Evolutionary conservation across 169 alveolate species (phyloP), one percentile per base, ranked within the genome.

Genomic region (Plasmodium adleri): DNA sequence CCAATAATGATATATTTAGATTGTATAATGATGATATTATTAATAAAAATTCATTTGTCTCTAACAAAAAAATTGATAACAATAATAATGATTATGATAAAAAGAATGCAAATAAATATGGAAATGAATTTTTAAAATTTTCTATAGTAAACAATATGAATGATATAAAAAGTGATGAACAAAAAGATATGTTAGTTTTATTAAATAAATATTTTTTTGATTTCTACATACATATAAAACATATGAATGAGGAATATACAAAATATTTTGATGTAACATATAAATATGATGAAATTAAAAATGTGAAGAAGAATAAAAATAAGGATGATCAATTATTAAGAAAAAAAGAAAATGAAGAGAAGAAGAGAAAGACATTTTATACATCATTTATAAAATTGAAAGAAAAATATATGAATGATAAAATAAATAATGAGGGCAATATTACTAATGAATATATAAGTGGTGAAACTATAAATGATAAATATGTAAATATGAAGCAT

Each of bases 391-490:
- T 39, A 39, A 39, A 39, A 39, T 39, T 39, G 47, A 56, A 56
- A 56, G 20, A 56, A 17, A 22, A 15, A 52, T 15, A 52, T 52
- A 13, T 13, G n/a, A 15, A 12, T 52, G 17, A 15, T 0, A 12
- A 13, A 52, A 52, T 13, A 52, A 52, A 56, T 12, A 22, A 56
- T 56, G 64, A 15, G 24, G 0, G 2, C 10, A 56, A 56, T 12
- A 17, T 22, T 5, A 56, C 54, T 17, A 24, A 49, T 7, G 22
- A 49, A 72, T 22, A 43, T 22, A 15, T 72, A 59, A 5, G 24
- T 24, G 59, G 54, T 20, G 49, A 72, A 72, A 72, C 20, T 45
- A 47, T 32, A 49, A 28, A 39, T 39, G 47, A 39, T 39, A 39
- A 0, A 39, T 39, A 5, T 39, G 47, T 39, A 39, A 39, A 39